Conservation (phyloP, 129 eudicot genomes). For the Helianthus tuberosus region DNA sequence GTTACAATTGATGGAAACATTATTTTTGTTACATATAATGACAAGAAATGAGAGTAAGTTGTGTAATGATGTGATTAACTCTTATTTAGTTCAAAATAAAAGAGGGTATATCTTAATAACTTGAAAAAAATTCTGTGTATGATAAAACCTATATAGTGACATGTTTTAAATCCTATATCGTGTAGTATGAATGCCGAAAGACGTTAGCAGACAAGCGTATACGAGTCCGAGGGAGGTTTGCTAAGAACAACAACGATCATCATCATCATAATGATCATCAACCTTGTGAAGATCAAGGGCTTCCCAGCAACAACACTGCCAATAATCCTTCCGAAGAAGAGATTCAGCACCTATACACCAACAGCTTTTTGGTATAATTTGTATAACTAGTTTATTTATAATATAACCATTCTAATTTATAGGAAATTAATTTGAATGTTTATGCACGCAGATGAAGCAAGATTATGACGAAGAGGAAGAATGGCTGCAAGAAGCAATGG, state of each 20-base stretch:
- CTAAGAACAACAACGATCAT: constrained; percentile 57
- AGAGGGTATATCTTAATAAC: neutral
- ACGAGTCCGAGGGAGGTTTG: constrained; percentile 92
- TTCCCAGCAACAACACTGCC: constrained; percentile 22
- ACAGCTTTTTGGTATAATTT: constrained; percentile 40
- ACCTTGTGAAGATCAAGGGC: constrained; percentile 42
- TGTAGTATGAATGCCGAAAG: constrained; percentile 95
- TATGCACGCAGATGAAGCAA: constrained; percentile 49
- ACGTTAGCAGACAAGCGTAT: constrained; percentile 87
- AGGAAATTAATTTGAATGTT: constrained; percentile 19
- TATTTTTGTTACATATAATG: neutral
- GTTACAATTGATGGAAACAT: neutral
- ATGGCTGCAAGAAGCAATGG: constrained; percentile 83
- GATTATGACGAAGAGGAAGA: constrained; percentile 64
- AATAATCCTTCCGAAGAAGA: constrained; percentile 31
- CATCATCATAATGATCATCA: constrained; percentile 53
- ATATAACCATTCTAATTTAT: neutral
- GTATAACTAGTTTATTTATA: neutral
- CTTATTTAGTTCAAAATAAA: neutral
- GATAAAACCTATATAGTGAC: neutral
- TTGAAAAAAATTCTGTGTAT: neutral
- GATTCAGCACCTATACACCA: constrained; percentile 24
- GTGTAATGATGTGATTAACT: neutral
- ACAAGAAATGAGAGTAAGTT: neutral
- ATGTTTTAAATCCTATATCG: neutral